Conservation (phyloP, 495 filamentous ascomycete genomes). For the Tuber melanosporum region DNA sequence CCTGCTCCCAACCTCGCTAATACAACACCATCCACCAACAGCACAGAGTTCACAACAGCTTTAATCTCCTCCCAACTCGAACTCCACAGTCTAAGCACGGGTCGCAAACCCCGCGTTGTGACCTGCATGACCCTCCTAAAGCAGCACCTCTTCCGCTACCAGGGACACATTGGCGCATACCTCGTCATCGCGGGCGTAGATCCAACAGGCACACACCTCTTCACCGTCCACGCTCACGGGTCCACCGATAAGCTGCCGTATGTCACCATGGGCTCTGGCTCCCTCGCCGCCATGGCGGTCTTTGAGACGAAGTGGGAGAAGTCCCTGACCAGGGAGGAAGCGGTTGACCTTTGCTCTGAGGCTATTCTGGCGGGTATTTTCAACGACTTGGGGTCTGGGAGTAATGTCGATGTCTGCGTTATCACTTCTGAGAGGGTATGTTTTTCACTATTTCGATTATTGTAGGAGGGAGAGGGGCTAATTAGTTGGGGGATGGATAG, state of each 20-base stretch:
- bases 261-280: slow-evolving; percentile 97
- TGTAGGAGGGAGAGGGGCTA: neutral
- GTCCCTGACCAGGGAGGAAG: slow-evolving; percentile 68
- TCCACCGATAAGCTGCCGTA: slow-evolving; percentile 98
- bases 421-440: slow-evolving; percentile 76
- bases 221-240: slow-evolving; percentile 97
- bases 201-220: slow-evolving; percentile 90
- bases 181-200: slow-evolving; percentile 96
- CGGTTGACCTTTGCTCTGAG: slow-evolving; percentile 71
- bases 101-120: slow-evolving; percentile 91
- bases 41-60: slow-evolving; percentile 95
- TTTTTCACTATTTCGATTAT: neutral
- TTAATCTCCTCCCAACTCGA: slow-evolving; percentile 98
- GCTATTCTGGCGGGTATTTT: slow-evolving; percentile 97
- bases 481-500: slow-evolving; percentile 12
- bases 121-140: slow-evolving; percentile 99
- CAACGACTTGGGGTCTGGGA: slow-evolving; percentile 95
- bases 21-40: slow-evolving; percentile 10
- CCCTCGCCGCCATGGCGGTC: slow-evolving; percentile 92
- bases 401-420: slow-evolving; percentile 93
- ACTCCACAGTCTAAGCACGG: slow-evolving; percentile 88
- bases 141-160: slow-evolving; percentile 97
- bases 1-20: slow-evolving; percentile 52
- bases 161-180: slow-evolving; percentile 97
- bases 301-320: slow-evolving; percentile 96